Base-by-base conservation (phyloP, 768 basidiomycete species). In the Tricholoma saponaceum region DNA sequence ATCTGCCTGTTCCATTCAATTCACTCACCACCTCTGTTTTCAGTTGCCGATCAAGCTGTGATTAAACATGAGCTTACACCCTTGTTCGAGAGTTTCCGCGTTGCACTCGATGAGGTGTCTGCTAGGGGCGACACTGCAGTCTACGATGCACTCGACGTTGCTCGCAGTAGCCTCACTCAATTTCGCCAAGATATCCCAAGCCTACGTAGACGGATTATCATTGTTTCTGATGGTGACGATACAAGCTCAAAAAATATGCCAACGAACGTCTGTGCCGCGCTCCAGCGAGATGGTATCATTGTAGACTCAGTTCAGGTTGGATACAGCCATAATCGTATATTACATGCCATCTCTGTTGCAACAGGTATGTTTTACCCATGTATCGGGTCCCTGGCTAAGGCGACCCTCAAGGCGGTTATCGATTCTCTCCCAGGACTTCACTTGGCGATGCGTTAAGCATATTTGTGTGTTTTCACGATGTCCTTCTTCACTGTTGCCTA, bases 261-360 rank as follows among this genome's bases (percentile, higher is more conserved):
- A 1, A 23, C 51, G n/a, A 63, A 69, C 10, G 69, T 69, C 4
- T 66, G 65, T 25, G 47, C 32, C 13, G 57, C 62, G 0, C 39
- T 69, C 8, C 64, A 68, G 28, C 52, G 60, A 20, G 60, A 58
- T 20, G 50, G 52, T 1, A 58, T 70, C 26, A 55, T 64, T 7
- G 69, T 70, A 3, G 69, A 70, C 50, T 70, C 68, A 0, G 68
- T 69, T 20, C 69, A 70, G 53, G 69, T 70, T 6, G 69, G 69
- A 9, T 14, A 55, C 10, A 18, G 4, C 16, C 58, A 52, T 14
- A 64, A 67, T 28, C 35, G 14, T 0, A 58, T 50, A 16, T 58
- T 70, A 10, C 69, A 69, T 54, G 62, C 56, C 0, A 65, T 70
- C 47, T 70, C 69, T 1, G 68, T 66, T 2, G 68, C 65, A 4